Evolutionary conservation across 108 stramenopile genomes (phyloP), one percentile per base, ranked within the genome.

Genomic region (Nannochloropsis oceanica): DNA sequence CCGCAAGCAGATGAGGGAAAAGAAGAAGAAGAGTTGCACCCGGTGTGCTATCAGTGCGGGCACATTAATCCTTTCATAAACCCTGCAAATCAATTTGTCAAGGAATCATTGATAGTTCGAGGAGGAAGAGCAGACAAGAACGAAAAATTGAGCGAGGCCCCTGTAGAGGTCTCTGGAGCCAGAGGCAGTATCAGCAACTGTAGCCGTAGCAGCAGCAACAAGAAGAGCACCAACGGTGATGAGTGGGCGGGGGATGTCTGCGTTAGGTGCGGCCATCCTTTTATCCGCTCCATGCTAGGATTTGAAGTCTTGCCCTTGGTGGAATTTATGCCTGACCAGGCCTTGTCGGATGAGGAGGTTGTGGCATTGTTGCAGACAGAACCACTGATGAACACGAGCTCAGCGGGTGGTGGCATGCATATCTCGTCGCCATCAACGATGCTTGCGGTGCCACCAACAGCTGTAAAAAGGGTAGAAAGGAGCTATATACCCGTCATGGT

Each of bases 301-400:
- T 94, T 92, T 44, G 94, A 94, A 46, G 83, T 93, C 3, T 87
- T 94, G 59, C 94, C 93, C 0, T 90, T 94, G 43, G 93, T 94
- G 14, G 93, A 94, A 83, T 94, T 94, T 80, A 87, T 89, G 25
- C 93, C 93, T 25, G 92, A 89, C 12, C 25, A 83, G 43, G 85
- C 85, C 79, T 46, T 93, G 8, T n/a, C 46, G 14, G 92, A 93
- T 80, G 93, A 91, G 12, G 91, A 93, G 18, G 91, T 91, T n/a
- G 82, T 91, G 44, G 89, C 80, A 8, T 22, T 92, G 43, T 59
- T 90, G 24, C 79, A 81, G 13, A 44, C 84, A 20, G 84, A 26
- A 59, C 81, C 87, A 46, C 26, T 11, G 34, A n/a, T n/a, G 34
- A 34, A 1, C 34, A 34, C 34, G 34, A 34, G 34, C 34, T 34